These are phyloP conservation scores for Coniochaeta sp. DNA, from an alignment of 2,329 filamentous ascomycete genomes.

Conservation along the genomic window DNA sequence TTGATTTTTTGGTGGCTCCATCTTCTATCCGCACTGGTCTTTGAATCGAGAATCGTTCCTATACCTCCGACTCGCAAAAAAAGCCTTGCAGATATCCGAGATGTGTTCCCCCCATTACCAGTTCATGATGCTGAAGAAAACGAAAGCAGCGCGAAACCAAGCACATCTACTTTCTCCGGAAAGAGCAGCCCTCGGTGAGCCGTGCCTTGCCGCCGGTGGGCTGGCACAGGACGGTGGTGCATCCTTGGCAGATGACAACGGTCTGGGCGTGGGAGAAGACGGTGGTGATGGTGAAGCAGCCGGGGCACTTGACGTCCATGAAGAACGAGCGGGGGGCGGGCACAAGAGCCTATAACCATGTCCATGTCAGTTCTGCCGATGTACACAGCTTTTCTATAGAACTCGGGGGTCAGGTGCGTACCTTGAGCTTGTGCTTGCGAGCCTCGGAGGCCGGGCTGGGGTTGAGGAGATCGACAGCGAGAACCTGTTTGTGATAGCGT, in stretches of 20 bases:
- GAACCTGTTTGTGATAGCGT: constrained; percentile 62
- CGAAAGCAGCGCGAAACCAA: constrained; percentile 29
- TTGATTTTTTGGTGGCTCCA: constrained; percentile 49
- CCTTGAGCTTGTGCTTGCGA: constrained; percentile 99
- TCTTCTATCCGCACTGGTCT: constrained; percentile 61
- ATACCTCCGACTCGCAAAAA: constrained; percentile 2
- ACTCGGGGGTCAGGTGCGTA: constrained; percentile 37
- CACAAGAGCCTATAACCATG: constrained; percentile 66
- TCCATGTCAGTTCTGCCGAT: neutral
- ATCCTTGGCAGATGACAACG: constrained; percentile 99
- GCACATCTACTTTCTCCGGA: constrained; percentile 94
- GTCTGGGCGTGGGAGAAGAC: constrained; percentile 99
- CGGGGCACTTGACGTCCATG: constrained; percentile 99
- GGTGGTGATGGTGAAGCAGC: constrained; percentile 99
- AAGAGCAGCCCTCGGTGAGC: constrained; percentile 99
- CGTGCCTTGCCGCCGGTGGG: constrained; percentile 98
- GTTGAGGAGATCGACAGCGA: constrained; percentile 99
- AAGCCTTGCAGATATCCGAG: constrained; percentile 46
- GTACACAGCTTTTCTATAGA: neutral
- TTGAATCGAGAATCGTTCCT: constrained; percentile 14
- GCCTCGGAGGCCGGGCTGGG: constrained; percentile 95
- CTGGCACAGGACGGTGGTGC: constrained; percentile 99
- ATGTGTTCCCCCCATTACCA: constrained; percentile 40
- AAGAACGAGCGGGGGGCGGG: constrained; percentile 98
- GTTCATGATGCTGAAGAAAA: constrained; percentile 36